Conservation (phyloP, 2,329 filamentous ascomycete species). For the Colletotrichum viniferum region DNA sequence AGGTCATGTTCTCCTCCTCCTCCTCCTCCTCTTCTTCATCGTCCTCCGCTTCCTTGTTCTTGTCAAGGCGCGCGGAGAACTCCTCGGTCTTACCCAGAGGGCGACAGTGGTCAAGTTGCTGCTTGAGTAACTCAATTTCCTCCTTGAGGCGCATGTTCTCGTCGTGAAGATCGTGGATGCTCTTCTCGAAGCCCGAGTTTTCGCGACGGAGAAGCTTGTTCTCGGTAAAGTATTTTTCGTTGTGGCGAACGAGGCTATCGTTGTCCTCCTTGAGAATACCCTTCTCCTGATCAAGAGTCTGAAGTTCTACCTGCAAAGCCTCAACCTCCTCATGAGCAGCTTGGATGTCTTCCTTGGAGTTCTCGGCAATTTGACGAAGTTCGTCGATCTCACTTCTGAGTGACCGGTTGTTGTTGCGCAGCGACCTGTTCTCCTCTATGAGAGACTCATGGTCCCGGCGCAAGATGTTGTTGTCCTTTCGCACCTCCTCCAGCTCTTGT, state of each 20-base stretch:
- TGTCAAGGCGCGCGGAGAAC: constrained; percentile 32
- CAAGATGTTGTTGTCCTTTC: constrained; percentile 44
- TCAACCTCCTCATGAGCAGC: constrained; percentile 45
- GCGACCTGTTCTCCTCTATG: constrained; percentile 47
- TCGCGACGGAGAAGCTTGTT: constrained; percentile 54
- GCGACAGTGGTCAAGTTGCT: constrained; percentile 48
- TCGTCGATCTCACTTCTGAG: constrained; percentile 49
- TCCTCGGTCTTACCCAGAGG: constrained; percentile 40
- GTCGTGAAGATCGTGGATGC: constrained; percentile 48
- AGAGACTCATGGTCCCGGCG: constrained; percentile 48
- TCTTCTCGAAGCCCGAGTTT: constrained; percentile 53
- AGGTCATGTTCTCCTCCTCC: constrained; percentile 57
- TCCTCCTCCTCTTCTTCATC: constrained; percentile 22
- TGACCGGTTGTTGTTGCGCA: constrained; percentile 44
- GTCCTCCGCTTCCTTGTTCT: constrained; percentile 36
- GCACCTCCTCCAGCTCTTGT: constrained; percentile 44
- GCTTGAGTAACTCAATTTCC: constrained; percentile 50
- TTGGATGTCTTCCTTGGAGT: constrained; percentile 45
- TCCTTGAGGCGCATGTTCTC: constrained; percentile 52
- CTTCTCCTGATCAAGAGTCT: constrained; percentile 47
- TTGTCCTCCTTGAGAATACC: constrained; percentile 54
- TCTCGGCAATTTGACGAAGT: constrained; percentile 45
- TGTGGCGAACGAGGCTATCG: constrained; percentile 56
- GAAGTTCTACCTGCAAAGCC: constrained; percentile 40
- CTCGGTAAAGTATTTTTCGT: constrained; percentile 59